These are phyloP conservation scores for Acer campestre DNA, from an alignment of 345 rosid genomes.

Conservation along the genomic window DNA sequence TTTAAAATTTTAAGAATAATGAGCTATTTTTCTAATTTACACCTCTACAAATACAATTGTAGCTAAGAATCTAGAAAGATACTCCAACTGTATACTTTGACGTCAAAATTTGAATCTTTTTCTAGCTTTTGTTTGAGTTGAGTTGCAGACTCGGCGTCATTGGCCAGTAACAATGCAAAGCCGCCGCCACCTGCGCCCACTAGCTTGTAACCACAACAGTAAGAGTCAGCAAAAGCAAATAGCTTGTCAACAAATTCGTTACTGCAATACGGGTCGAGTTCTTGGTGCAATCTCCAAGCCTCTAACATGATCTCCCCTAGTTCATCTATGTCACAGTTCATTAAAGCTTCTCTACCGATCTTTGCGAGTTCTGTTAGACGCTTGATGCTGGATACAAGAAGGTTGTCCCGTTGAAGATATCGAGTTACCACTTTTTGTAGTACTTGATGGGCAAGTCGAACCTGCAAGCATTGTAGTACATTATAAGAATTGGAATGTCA, in stretches of 20 bases:
- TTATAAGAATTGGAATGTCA: neutral
- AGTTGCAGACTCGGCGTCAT: conserved; percentile 51
- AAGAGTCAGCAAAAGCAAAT: conserved; percentile 62
- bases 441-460: conserved; percentile 90
- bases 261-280: conserved; percentile 95
- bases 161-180: conserved; percentile 73
- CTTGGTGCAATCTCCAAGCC: conserved; percentile 97
- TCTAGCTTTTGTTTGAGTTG: conserved; percentile 54
- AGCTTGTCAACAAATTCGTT: conserved; percentile 81
- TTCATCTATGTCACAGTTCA: conserved; percentile 80
- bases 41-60: neutral
- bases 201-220: conserved; percentile 90
- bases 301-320: conserved; percentile 90
- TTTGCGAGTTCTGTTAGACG: conserved; percentile 84
- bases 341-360: conserved; percentile 83
- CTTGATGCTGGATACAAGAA: conserved; percentile 78
- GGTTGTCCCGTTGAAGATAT: conserved; percentile 82
- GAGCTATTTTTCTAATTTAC: neutral
- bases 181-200: conserved; percentile 99
- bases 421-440: conserved; percentile 89
- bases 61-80: conserved; percentile 29
- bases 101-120: conserved; percentile 48
- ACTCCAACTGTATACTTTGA: conserved; percentile 67
- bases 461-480: conserved; percentile 44
- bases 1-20: neutral